Evolutionary conservation across 2,329 filamentous ascomycete genomes (phyloP), one percentile per base, ranked within the genome.

Genomic region (Penicillium sp.): DNA sequence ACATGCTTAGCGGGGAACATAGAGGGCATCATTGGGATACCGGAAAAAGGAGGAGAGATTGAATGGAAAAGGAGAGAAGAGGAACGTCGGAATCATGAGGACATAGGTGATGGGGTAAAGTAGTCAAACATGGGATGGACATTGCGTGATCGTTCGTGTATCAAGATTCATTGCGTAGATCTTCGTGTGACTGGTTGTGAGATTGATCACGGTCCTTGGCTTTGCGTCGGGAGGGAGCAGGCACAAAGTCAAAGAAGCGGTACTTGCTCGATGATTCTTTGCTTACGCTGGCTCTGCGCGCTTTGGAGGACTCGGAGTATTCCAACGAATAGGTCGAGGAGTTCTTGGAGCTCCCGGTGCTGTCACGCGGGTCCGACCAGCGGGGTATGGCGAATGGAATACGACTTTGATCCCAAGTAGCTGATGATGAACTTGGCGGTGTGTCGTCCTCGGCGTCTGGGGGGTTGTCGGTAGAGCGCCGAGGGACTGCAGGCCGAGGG

Each of bases 321-420:
- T 79, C 76, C 34, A 77, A 65, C 4, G 75, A 76, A 53, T 78
- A 76, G 0, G 74, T 77, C 6, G 77, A 79, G 2, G 76, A 78
- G 52, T 79, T 78, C 27, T 77, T 77, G 9, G 76, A 77, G 59
- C 73, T 76, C 22, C 72, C 67, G n/a, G 72, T 74, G 61, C 74
- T 74, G 34, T 76, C 72, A 14, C 73, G 72, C 29, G 71, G 56
- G 22, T 77, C 75, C 39, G 72, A 67, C 64, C 73, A 75, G 21
- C 70, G 70, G 11, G 75, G 74, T 21, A 70, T 68, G 21, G 68
- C 62, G 58, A 78, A 78, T 2, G 73, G 72, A 36, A 77, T 70
- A 18, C 75, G 72, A 9, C 56, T 67, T 49, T 73, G 67, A 14
- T 79, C 77, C 75, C 75, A 77, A 10, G 68, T 75, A 10, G 71